Evolutionary conservation across 2,329 filamentous ascomycete species (phyloP), one percentile per base, ranked within the genome.

Genomic region (Cercospora canescens): DNA sequence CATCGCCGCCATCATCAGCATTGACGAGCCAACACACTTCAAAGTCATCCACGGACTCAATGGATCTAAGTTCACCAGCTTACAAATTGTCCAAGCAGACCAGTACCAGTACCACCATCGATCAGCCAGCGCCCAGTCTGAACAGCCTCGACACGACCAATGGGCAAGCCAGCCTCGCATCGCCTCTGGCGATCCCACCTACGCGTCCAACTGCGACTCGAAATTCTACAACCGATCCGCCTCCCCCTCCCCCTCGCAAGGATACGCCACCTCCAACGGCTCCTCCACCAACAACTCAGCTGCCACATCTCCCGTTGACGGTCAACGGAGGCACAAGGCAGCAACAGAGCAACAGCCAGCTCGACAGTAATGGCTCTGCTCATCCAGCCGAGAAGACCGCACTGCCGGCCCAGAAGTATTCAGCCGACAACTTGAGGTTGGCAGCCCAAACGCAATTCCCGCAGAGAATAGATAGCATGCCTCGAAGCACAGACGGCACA

Each of bases 231-330:
- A 62, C 26, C 30, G 65, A 58, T 18, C 50, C 57, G 4, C 64
- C 64, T 26, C 65, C 61, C 14, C 60, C 65, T 30, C 65, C 65
- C 37, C 62, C 62, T 26, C 62, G 28, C 24, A 63, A 63, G 54
- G 62, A 63, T 35, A 58, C 62, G 8, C 62, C 62, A 9, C 62
- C 62, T 58, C 62, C 28, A 16, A 56, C 52, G 18, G 28, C 32
- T 57, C 26, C 52, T 63, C 61, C 61, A 32, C 37, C 52, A 63
- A 59, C 62, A 52, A 24, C 39, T 58, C 54, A 55, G 39, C 39
- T 45, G 39, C 54, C 39, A 28, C 52, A 30, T 58, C 32, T 37
- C 28, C 54, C 30, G 12, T 37, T 24, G 35, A 56, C 48, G 50
- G 32, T 16, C 34, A 41, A n/a, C 48, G 50, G 11, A 28, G 34